phyloP scores from a whole-genome alignment of 176 grass and related monocot species.

The Urochloa ruziziensis region DNA sequence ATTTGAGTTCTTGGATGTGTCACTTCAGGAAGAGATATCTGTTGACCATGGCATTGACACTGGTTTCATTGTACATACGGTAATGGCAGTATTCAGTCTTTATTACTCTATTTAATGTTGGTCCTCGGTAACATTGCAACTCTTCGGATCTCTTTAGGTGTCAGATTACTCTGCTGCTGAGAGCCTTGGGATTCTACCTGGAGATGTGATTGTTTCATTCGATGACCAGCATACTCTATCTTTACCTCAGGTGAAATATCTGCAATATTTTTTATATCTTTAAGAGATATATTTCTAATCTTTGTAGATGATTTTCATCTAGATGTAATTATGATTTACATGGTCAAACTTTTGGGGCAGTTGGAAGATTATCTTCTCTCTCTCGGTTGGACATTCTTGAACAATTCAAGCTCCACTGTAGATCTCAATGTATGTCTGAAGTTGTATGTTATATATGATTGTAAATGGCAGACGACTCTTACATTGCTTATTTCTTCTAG shows the following conservation, averaged over 20 bases:
- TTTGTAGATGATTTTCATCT: not conserved
- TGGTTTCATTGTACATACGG: not conserved
- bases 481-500: not conserved
- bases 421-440: slow-evolving; percentile 2
- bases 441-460: not conserved
- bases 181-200: not conserved
- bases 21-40: not conserved
- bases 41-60: not conserved
- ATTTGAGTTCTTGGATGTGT: not conserved
- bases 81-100: not conserved
- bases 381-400: not conserved
- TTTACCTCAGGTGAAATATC: not conserved
- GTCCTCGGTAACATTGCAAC: not conserved
- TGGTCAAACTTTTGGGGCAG: not conserved
- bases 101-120: not conserved
- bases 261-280: not conserved
- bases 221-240: not conserved
- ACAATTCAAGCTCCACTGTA: not conserved
- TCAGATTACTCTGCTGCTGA: not conserved
- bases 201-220: slow-evolving; percentile 24
- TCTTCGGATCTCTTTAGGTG: not conserved
- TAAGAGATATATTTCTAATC: not conserved
- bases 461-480: not conserved
- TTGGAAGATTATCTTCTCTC: slow-evolving; percentile 26
- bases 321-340: not conserved